phyloP scores from a whole-genome alignment of 2,329 filamentous ascomycete species.

The Phaeomoniella chlamydospora region DNA sequence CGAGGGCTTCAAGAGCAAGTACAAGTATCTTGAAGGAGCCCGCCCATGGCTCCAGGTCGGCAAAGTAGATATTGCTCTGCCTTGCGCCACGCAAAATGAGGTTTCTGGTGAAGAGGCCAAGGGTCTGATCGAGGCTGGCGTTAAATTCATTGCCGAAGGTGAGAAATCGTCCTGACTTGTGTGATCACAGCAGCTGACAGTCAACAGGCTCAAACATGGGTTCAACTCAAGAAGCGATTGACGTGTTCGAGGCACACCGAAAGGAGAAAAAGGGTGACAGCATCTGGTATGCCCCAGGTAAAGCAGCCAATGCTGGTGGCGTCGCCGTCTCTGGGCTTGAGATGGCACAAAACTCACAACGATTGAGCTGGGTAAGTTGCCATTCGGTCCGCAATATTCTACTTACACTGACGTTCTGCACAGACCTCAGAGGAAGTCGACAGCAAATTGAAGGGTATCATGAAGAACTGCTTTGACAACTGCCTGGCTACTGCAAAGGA shows the following conservation, averaged over 20 bases:
- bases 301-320: constrained; percentile 94
- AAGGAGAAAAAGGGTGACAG: constrained; percentile 52
- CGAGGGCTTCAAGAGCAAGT: constrained; percentile 44
- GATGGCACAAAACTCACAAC: constrained; percentile 95
- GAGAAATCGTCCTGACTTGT: too few species aligned
- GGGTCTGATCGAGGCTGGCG: constrained; percentile 61
- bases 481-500: constrained; percentile 79
- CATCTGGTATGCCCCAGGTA: constrained; percentile 93
- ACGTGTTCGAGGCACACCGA: constrained; percentile 72
- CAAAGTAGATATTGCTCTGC: constrained; percentile 80
- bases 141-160: constrained; percentile 76
- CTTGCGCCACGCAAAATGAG: constrained; percentile 95
- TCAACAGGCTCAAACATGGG: constrained; percentile 92
- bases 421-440: constrained; percentile 75
- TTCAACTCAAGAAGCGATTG: constrained; percentile 88
- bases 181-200: too few species aligned
- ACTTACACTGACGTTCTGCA: not conserved
- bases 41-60: constrained; percentile 86
- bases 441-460: constrained; percentile 78
- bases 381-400: not conserved
- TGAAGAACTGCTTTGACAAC: constrained; percentile 86
- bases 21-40: constrained; percentile 75
- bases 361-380: constrained; percentile 52
- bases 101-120: constrained; percentile 82
- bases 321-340: constrained; percentile 94